Base-by-base conservation (phyloP, 148 eudicot species). In the Diospyros lotus region DNA sequence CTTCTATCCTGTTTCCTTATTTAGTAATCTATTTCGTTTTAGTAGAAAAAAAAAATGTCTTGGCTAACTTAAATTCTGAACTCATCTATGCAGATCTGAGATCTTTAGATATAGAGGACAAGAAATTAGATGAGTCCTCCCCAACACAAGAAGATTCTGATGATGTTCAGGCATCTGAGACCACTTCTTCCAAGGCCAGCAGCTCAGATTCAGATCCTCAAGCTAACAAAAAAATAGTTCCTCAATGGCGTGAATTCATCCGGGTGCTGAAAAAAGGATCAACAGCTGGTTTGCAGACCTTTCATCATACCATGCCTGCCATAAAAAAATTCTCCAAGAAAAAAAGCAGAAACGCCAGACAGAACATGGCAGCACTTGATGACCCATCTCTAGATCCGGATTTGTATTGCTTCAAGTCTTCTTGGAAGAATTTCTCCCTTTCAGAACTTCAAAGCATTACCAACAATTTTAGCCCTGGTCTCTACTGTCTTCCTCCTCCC, bases 371-470 rank as follows among this genome's bases (percentile, higher is more conserved):
- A 28, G 28, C 28, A 28, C 28, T 28, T 28, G 73, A 72, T 2
- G 74, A 87, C 54, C 86, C 93, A 54, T 51, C 80, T 43, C 68
- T 92, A 50, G 89, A 92, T 66, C 68, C 77, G 13, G 89, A 85
- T 1, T 72, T 92, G 78, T 80, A 76, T 73, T 89, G 89, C 72
- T 81, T 93, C 60, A 88, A 84, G 77, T 78, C 97, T 64, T 76
- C 92, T 28, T 95, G 99, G 99, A 88, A 78, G 83, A 90, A 88
- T 76, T 92, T 89, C 82, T 69, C 90, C 46, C 89, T 90, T 28
- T 64, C 85, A 4, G 90, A 95, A 66, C 93, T 95, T 38, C 74
- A 89, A 75, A 79, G 78, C 5, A 89, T 92, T 14, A 93, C 97
- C 15, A 67, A 81, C 62, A 77, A 83, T 66, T 95, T 95, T 66